phyloP scores from a whole-genome alignment of 345 rosid species.

The Linum lewisii region DNA sequence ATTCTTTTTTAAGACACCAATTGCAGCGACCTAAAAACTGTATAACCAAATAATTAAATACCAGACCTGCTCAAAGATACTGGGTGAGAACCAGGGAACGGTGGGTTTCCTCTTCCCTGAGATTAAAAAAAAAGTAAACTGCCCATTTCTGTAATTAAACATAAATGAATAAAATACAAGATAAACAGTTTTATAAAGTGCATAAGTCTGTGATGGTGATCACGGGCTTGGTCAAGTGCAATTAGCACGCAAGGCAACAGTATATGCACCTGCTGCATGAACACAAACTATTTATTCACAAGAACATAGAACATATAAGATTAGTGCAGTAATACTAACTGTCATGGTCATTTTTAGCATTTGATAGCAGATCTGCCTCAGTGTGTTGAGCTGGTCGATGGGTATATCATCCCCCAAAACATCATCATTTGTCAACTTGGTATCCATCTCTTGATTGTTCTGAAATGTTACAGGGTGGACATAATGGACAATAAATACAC shows the following conservation, averaged over 20 bases:
- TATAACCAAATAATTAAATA: slow-evolving; percentile 2
- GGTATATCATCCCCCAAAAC: slow-evolving; percentile 95
- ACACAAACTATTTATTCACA: background rate
- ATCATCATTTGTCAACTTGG: slow-evolving; percentile 82
- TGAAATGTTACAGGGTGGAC: slow-evolving; percentile 21
- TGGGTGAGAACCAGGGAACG: slow-evolving; percentile 83
- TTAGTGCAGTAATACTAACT: slow-evolving; percentile 26
- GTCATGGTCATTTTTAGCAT: slow-evolving; percentile 50
- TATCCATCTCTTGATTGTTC: slow-evolving; percentile 53
- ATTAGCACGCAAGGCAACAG: background rate
- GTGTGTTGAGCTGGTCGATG: slow-evolving; percentile 49
- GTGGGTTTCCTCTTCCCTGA: slow-evolving; percentile 63
- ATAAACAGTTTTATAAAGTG: background rate
- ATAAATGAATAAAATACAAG: slow-evolving; percentile 5
- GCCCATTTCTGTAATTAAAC: slow-evolving; percentile 13
- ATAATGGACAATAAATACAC: background rate
- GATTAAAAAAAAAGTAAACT: slow-evolving; percentile 16
- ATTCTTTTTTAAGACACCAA: background rate
- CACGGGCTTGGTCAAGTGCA: no score
- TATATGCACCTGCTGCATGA: background rate
- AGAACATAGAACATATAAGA: background rate
- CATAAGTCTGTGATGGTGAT: no score
- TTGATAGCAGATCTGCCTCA: slow-evolving; percentile 61
- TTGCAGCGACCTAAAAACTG: background rate
- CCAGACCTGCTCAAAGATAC: slow-evolving; percentile 70